Evolutionary conservation across 208 protist genomes (phyloP).

Genomic region (Leishmania aethiopica): DNA sequence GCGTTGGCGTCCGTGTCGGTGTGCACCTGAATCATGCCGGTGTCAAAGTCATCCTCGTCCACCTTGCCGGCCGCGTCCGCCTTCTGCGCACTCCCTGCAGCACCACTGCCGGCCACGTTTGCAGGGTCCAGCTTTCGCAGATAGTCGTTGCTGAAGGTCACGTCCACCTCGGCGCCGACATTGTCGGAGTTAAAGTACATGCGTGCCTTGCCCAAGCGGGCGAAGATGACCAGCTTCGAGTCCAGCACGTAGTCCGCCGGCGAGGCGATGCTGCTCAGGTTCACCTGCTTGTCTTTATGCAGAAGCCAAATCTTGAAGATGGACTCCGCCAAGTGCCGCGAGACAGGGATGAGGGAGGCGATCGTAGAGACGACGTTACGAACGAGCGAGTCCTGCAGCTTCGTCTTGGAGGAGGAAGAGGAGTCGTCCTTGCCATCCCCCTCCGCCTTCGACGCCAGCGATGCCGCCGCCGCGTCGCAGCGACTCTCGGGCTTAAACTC

Average conservation of each 20-base stretch:
- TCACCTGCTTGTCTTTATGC: constrained; percentile 54
- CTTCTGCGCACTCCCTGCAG: not conserved
- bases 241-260: constrained; percentile 67
- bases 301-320: constrained; percentile 68
- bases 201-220: constrained; percentile 37
- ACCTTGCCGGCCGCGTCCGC: not conserved
- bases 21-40: constrained; percentile 31
- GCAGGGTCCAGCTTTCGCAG: constrained; percentile 24
- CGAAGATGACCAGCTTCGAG: constrained; percentile 60
- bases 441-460: not conserved
- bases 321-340: constrained; percentile 50
- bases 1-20: constrained; percentile 30
- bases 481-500: constrained; percentile 17
- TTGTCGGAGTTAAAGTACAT: constrained; percentile 33
- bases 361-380: constrained; percentile 34
- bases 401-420: constrained; percentile 6
- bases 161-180: constrained; percentile 36
- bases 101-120: not conserved
- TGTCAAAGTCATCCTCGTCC: constrained; percentile 25
- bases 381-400: constrained; percentile 28
- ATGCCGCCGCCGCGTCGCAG: not conserved
- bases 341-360: constrained; percentile 57
- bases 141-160: constrained; percentile 37
- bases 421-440: not conserved
- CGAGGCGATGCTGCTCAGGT: constrained; percentile 60